Conservation (phyloP, 768 basidiomycete genomes). For the Tylopilus sp. region DNA sequence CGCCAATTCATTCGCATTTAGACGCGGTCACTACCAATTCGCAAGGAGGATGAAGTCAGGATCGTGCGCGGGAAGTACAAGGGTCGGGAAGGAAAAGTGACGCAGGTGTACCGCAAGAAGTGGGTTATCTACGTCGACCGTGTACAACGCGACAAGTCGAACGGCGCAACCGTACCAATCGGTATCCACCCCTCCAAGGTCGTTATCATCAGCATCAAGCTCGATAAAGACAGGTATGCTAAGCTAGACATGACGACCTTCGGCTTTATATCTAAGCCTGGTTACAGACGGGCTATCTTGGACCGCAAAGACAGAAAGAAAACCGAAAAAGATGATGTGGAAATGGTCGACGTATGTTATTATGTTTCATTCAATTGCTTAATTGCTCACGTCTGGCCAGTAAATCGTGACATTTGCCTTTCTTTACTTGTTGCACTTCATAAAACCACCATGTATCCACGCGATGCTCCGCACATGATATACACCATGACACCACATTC, state of each 20-base stretch:
- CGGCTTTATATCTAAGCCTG: constrained; percentile 3
- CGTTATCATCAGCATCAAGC: constrained; percentile 88
- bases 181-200: constrained; percentile 97
- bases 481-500: constrained; percentile 42
- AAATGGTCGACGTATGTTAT: constrained; percentile 74
- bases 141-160: constrained; percentile 95
- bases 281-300: constrained; percentile 70
- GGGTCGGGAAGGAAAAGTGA: constrained; percentile 97
- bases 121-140: constrained; percentile 99
- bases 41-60: constrained; percentile 97
- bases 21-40: constrained; percentile 90
- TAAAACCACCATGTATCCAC: constrained; percentile 72
- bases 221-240: constrained; percentile 81
- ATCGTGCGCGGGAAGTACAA: constrained; percentile 98
- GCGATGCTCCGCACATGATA: constrained; percentile 49
- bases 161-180: constrained; percentile 90
- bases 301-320: constrained; percentile 85
- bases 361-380: constrained; percentile 7
- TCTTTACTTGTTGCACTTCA: constrained; percentile 18
- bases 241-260: background rate
- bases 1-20: constrained; percentile 27
- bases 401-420: constrained; percentile 16
- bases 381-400: constrained; percentile 17
- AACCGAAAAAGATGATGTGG: constrained; percentile 57
- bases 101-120: constrained; percentile 97